Percentiles rank a stretch among this genome's conserved stretches.
Evolutionary conservation across 2,329 filamentous ascomycete genomes (phyloP).

Genomic region (Talaromyces sp.): DNA sequence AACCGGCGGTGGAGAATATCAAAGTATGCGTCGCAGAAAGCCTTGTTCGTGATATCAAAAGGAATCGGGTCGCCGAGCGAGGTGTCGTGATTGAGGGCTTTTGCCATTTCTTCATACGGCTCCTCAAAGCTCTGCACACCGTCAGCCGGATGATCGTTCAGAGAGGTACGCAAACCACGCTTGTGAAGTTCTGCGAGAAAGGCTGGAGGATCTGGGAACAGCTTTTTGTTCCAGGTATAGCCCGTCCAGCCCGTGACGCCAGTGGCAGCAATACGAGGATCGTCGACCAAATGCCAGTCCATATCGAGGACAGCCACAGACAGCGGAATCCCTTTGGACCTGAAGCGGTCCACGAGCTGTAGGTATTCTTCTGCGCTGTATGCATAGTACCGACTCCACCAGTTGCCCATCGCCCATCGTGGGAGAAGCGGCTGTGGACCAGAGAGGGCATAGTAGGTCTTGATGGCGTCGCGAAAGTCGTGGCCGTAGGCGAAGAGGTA

Average conservation of each 20-base stretch:
- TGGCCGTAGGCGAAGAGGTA: constrained; percentile 58
- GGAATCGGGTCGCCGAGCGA: constrained; percentile 45
- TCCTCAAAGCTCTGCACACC: constrained; percentile 55
- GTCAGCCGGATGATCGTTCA: constrained; percentile 60
- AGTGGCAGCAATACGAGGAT: constrained; percentile 34
- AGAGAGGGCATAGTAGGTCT: constrained; percentile 51
- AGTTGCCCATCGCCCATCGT: constrained; percentile 57
- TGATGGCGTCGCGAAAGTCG: constrained; percentile 52
- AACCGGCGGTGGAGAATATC: constrained; percentile 52
- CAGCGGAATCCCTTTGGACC: constrained; percentile 48
- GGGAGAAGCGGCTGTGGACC: constrained; percentile 53
- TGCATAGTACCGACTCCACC: constrained; percentile 60
- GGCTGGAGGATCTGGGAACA: constrained; percentile 52
- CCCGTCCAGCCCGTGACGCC: constrained; percentile 52
- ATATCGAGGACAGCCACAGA: constrained; percentile 59
- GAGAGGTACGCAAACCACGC: constrained; percentile 48
- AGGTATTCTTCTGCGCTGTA: constrained; percentile 55
- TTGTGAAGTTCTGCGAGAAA: constrained; percentile 51
- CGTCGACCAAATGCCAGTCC: constrained; percentile 59
- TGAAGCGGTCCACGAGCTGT: constrained; percentile 53
- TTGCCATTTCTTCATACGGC: constrained; percentile 51
- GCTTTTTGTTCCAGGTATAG: constrained; percentile 56
- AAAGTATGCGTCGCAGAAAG: constrained; percentile 56
- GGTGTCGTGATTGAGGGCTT: constrained; percentile 48
- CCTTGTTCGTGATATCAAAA: constrained; percentile 51